Evolutionary conservation across 176 grass and related monocot species (phyloP).

Genomic region (Juncus effusus): DNA sequence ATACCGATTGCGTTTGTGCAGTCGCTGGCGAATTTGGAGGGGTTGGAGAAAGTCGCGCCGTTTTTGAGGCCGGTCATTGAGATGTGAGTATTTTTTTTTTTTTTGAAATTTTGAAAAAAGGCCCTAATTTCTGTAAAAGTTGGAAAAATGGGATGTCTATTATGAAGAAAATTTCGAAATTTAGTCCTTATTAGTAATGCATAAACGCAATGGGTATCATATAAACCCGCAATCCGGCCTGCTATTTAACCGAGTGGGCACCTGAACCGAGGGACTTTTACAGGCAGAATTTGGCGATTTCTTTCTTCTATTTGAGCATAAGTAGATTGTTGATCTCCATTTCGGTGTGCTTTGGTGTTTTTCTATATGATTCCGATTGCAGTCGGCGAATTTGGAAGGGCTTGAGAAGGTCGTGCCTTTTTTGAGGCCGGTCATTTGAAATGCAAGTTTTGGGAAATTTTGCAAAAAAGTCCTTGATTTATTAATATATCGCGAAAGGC

Average conservation of each 20-base stretch:
- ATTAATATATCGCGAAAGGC: no score
- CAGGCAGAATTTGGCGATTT: conserved; percentile 78
- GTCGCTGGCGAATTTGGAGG: conserved; percentile 98
- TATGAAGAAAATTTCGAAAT: no score
- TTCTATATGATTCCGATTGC: conserved; percentile 91
- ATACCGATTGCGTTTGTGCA: conserved; percentile 96
- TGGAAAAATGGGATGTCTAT: no score
- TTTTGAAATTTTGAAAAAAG: no score
- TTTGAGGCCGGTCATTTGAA: conserved; percentile 70
- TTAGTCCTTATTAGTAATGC: conserved; percentile 20
- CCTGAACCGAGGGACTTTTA: conserved; percentile 85
- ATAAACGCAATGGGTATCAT: conserved; percentile 51
- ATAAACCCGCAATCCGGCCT: conserved; percentile 59
- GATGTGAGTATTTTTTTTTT: conserved; percentile 43
- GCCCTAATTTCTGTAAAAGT: no score
- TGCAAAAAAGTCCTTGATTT: no score
- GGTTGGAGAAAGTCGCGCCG: conserved; percentile 93
- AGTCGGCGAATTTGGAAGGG: conserved; percentile 91
- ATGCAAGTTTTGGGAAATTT: conserved; percentile 28
- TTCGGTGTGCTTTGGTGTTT: conserved; percentile 58
- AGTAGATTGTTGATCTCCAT: conserved; percentile 69
- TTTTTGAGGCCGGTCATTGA: conserved; percentile 88
- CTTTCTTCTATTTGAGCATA: conserved; percentile 82
- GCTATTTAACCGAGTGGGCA: conserved; percentile 78
- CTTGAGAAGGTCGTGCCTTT: conserved; percentile 86